These are phyloP conservation scores for Trametes punicea DNA, from an alignment of 768 basidiomycete genomes.

Conservation along the genomic window DNA sequence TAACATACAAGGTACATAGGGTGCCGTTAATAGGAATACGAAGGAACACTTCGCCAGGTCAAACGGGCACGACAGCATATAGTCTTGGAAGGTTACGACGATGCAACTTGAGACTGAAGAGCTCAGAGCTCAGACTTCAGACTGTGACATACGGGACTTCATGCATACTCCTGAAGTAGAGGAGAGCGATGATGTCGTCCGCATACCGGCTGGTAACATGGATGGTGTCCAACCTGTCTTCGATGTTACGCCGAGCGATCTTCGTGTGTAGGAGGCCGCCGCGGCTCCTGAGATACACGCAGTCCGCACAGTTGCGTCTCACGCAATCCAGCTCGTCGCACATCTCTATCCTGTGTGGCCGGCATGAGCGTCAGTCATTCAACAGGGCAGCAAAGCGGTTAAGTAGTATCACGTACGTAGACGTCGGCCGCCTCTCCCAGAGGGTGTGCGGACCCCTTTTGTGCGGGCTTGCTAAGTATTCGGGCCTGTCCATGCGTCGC, in stretches of 20 bases:
- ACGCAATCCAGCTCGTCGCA: conserved; percentile 6
- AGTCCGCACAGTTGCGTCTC: background rate
- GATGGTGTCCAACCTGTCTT: background rate
- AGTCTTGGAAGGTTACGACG: no score
- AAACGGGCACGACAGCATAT: background rate
- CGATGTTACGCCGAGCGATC: background rate
- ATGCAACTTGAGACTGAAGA: background rate
- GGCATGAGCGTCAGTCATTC: background rate
- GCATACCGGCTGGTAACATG: background rate
- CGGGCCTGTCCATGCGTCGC: background rate
- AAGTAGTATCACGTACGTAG: conserved; percentile 9
- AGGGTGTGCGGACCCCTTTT: background rate
- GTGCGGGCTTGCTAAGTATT: background rate
- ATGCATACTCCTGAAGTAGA: background rate
- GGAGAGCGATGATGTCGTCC: conserved; percentile 3
- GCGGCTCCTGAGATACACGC: conserved; percentile 2
- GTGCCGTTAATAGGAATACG: no score
- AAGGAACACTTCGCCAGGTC: no score
- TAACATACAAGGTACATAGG: no score
- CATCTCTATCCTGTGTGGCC: background rate
- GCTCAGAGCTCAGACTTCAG: background rate
- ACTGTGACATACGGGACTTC: background rate
- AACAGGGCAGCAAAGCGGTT: background rate
- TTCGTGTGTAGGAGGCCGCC: background rate
- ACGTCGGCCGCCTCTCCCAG: background rate